Evolutionary conservation across 331 rosid genomes (phyloP).

Genomic region (Malus hybrid): DNA sequence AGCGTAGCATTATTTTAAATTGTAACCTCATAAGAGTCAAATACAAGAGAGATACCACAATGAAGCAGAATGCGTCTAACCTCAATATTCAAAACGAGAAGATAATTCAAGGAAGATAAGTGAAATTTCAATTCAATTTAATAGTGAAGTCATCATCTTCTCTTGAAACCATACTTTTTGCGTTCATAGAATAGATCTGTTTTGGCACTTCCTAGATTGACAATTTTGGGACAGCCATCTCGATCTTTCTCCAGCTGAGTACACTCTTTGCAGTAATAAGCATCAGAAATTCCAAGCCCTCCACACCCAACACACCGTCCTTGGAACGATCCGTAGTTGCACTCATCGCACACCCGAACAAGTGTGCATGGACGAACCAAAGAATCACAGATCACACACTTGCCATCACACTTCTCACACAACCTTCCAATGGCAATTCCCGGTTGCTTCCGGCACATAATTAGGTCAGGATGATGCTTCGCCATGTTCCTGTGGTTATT

Average conservation of each 20-base stretch:
- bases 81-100: not conserved
- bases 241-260: conserved; percentile 68
- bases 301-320: conserved; percentile 83
- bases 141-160: conserved; percentile 27
- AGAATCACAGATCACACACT: conserved; percentile 43
- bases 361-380: conserved; percentile 35
- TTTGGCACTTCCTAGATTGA: conserved; percentile 81
- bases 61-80: too few relatives aligned
- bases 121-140: not conserved
- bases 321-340: conserved; percentile 53
- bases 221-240: conserved; percentile 67
- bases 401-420: conserved; percentile 46
- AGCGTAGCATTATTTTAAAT: too few relatives aligned
- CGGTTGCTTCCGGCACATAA: conserved; percentile 49
- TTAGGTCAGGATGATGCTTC: conserved; percentile 49
- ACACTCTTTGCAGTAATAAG: conserved; percentile 69
- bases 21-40: too few relatives aligned
- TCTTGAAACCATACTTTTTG: conserved; percentile 80
- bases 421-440: conserved; percentile 43
- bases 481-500: conserved; percentile 24
- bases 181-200: conserved; percentile 75
- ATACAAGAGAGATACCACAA: too few relatives aligned
- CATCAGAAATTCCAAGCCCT: conserved; percentile 75
- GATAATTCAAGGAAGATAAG: not conserved
- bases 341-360: conserved; percentile 43